Percentiles rank a stretch among this genome's conserved stretches.
phyloP scores from a whole-genome alignment of 768 basidiomycete species.

The Crepidotus variabilis region DNA sequence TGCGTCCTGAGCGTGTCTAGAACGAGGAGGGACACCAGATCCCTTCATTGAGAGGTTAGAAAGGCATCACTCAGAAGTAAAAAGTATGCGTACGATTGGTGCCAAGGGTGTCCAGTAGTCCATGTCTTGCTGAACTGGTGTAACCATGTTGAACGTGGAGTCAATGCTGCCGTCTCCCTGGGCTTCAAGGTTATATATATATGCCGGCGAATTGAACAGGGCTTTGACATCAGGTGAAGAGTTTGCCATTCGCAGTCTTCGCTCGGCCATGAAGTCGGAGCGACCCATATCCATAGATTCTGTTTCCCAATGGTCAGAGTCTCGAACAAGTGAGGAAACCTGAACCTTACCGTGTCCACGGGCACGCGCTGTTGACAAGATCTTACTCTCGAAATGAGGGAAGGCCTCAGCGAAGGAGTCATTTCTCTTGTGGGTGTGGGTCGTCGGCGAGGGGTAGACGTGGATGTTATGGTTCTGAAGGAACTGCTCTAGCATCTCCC shows the following conservation, averaged over 20 bases:
- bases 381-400: conserved; percentile 94
- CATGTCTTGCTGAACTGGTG: conserved; percentile 39
- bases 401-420: conserved; percentile 96
- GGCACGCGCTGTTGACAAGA: conserved; percentile 74
- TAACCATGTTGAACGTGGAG: conserved; percentile 19
- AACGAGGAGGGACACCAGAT: conserved; percentile 62
- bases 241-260: conserved; percentile 76
- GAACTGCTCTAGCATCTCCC: conserved; percentile 93
- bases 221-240: conserved; percentile 96
- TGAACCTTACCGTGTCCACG: conserved; percentile 49
- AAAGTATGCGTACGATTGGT: conserved; percentile 56
- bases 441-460: conserved; percentile 73
- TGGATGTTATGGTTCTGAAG: conserved; percentile 80
- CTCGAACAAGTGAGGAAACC: conserved; percentile 7
- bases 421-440: conserved; percentile 79
- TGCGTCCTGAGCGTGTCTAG: conserved; percentile 70
- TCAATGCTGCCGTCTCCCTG: conserved; percentile 65
- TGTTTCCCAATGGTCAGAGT: conserved; percentile 19
- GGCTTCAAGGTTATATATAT: conserved; percentile 77
- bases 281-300: conserved; percentile 78
- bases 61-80: conserved; percentile 13
- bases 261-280: conserved; percentile 65
- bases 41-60: conserved; percentile 38
- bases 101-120: conserved; percentile 79
- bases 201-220: conserved; percentile 82